These are phyloP conservation scores for Metschnikowia proteae DNA, from an alignment of 805 yeast genomes.

Conservation along the genomic window DNA sequence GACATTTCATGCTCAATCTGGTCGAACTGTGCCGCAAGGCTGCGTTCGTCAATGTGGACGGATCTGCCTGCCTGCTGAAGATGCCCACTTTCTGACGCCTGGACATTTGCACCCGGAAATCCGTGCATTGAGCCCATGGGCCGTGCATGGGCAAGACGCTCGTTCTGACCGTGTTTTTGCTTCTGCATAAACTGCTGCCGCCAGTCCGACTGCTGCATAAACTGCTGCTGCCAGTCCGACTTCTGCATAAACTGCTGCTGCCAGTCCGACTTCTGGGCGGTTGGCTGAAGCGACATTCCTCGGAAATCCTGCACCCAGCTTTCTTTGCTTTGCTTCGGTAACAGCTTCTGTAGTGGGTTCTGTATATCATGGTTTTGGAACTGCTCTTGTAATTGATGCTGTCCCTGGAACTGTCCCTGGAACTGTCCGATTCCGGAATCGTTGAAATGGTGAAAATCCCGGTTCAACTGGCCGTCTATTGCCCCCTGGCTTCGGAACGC, in stretches of 20 bases:
- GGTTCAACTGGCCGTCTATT: slow-evolving; percentile 34
- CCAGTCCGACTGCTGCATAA: slow-evolving; percentile 25
- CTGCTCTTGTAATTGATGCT: slow-evolving; percentile 22
- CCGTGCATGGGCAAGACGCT: background rate
- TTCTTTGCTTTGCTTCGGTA: background rate
- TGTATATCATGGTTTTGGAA: slow-evolving; percentile 1
- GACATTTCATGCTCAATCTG: slow-evolving; percentile 29
- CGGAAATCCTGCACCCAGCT: slow-evolving; percentile 16
- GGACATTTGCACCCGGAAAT: background rate
- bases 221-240: no score
- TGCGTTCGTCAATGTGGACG: slow-evolving; percentile 22
- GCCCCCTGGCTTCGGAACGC: slow-evolving; percentile 19
- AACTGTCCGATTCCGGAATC: slow-evolving; percentile 12
- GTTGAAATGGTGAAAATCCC: slow-evolving; percentile 36
- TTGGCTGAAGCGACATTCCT: slow-evolving; percentile 12
- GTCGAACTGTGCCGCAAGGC: slow-evolving; percentile 32
- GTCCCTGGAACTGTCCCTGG: slow-evolving; percentile 7
- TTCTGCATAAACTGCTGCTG: no score
- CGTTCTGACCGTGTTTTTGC: slow-evolving; percentile 7
- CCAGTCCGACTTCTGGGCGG: background rate
- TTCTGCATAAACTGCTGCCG: slow-evolving; percentile 24
- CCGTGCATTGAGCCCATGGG: background rate
- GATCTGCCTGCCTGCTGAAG: slow-evolving; percentile 6
- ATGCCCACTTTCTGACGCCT: background rate
- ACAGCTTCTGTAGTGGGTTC: slow-evolving; percentile 12